Conservation (phyloP, 176 grass and related monocot species). For the Pontederia crassipes region DNA sequence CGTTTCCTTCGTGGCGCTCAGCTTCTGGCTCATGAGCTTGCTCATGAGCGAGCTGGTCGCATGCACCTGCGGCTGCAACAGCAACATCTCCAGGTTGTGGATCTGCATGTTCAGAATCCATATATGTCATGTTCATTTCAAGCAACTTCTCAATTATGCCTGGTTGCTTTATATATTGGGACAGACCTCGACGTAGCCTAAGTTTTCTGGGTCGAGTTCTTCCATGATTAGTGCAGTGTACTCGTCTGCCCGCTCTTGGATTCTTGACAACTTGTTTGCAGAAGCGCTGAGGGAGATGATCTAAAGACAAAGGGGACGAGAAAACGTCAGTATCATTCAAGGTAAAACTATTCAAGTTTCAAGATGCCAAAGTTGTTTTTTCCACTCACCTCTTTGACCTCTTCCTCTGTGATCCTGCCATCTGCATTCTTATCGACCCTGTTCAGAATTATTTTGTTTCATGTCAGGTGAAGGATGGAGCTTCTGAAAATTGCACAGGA, state of each 20-base stretch:
- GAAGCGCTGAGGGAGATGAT: slow-evolving; percentile 88
- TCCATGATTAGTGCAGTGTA: slow-evolving; percentile 98
- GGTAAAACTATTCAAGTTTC: not conserved
- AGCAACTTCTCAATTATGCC: not conserved
- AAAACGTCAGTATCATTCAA: slow-evolving; percentile 1
- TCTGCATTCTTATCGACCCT: slow-evolving; percentile 97
- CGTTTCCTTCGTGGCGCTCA: slow-evolving; percentile 26
- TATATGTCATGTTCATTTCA: not conserved
- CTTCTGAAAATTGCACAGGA: not conserved
- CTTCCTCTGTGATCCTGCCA: slow-evolving; percentile 72
- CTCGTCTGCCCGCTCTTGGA: slow-evolving; percentile 80
- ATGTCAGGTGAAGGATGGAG: not conserved
- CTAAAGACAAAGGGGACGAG: slow-evolving; percentile 18
- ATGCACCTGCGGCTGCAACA: slow-evolving; percentile 43
- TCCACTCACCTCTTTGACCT: slow-evolving; percentile 64
- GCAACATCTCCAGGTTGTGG: slow-evolving; percentile 58
- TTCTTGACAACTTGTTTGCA: slow-evolving; percentile 82
- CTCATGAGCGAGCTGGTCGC: slow-evolving; percentile 75
- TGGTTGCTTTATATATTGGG: not conserved
- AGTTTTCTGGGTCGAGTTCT: slow-evolving; percentile 59
- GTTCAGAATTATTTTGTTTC: not conserved
- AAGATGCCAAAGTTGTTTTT: not conserved
- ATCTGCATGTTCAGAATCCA: slow-evolving; percentile 33
- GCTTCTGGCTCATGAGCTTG: slow-evolving; percentile 80
- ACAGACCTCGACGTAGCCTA: slow-evolving; percentile 76